Percentiles rank a stretch among this genome's conserved stretches.
Conservation (phyloP, 2,329 filamentous ascomycete genomes). For the Neoascochyta sp. region DNA sequence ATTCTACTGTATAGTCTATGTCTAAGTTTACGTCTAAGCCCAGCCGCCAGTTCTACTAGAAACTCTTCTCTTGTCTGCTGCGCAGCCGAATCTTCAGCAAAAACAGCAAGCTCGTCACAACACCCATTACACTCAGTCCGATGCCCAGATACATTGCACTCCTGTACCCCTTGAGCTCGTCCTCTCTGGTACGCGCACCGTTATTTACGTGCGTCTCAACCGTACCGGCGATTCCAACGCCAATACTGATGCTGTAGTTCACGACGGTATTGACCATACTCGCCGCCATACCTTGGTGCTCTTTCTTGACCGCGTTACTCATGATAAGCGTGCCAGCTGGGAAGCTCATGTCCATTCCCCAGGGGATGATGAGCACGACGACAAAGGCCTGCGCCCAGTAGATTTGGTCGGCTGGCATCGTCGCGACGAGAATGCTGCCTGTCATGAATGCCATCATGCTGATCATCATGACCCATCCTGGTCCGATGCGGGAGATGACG, state of each 20-base stretch:
- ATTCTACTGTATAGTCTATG: no score
- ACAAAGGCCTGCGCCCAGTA: conserved; percentile 45
- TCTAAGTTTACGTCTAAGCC: no score
- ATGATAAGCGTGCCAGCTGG: conserved; percentile 42
- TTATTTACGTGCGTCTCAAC: conserved; percentile 41
- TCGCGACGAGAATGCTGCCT: conserved; percentile 41
- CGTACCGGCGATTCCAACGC: conserved; percentile 43
- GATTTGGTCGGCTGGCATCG: conserved; percentile 38
- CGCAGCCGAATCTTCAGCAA: conserved; percentile 18
- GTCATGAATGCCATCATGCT: conserved; percentile 29
- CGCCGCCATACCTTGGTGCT: conserved; percentile 44
- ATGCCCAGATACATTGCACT: conserved; percentile 40
- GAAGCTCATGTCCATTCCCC: conserved; percentile 45
- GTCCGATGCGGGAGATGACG: conserved; percentile 27
- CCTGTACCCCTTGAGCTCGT: conserved; percentile 38
- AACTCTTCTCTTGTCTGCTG: conserved; percentile 1
- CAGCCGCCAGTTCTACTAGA: no score
- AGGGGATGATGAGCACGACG: conserved; percentile 29
- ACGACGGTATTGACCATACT: conserved; percentile 41
- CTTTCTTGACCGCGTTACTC: conserved; percentile 35
- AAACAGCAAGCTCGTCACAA: conserved; percentile 23
- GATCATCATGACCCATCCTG: conserved; percentile 32
- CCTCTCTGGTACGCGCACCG: conserved; percentile 23
- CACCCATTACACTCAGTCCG: conserved; percentile 32
- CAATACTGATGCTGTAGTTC: conserved; percentile 44